Evolutionary conservation across 352 stramenopile genomes (phyloP).

Genomic region (Phytophthora meadii): DNA sequence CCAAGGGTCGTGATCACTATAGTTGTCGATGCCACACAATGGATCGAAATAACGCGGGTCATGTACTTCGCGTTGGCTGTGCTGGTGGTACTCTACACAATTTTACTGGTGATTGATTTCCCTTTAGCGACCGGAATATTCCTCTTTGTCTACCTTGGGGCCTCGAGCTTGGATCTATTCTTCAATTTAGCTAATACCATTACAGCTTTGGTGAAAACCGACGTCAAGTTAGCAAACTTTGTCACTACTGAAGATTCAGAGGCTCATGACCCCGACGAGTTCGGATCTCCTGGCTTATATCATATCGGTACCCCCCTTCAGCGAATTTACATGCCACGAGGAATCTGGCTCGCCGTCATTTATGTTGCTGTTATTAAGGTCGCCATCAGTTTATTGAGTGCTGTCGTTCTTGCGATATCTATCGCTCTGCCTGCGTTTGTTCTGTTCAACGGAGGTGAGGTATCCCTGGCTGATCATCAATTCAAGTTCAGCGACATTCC

Average conservation of each 20-base stretch:
- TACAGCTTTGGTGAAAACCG: neutral
- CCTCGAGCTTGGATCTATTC: neutral
- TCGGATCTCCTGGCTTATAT: neutral
- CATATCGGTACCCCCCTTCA: neutral
- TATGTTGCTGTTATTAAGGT: neutral
- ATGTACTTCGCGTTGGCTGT: neutral
- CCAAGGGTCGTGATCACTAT: too few relatives aligned
- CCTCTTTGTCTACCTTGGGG: too few relatives aligned
- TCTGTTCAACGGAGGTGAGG: conserved; percentile 10
- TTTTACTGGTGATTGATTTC: neutral
- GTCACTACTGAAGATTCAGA: neutral
- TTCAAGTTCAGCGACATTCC: neutral
- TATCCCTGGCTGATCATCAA: neutral
- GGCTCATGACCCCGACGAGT: neutral
- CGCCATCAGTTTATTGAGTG: neutral
- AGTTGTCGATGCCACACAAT: too few relatives aligned
- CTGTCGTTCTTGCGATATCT: neutral
- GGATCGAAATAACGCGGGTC: neutral
- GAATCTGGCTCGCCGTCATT: neutral
- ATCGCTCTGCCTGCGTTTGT: conserved; percentile 35
- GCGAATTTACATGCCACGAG: neutral
- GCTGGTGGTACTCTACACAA: neutral
- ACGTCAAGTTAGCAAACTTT: neutral
- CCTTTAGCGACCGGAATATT: too few relatives aligned
- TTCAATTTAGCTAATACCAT: neutral